Percentiles rank a stretch among this genome's conserved stretches.
Evolutionary conservation across 1,139 yeast species (phyloP).

Genomic region (Magnusiomyces paraingens): DNA sequence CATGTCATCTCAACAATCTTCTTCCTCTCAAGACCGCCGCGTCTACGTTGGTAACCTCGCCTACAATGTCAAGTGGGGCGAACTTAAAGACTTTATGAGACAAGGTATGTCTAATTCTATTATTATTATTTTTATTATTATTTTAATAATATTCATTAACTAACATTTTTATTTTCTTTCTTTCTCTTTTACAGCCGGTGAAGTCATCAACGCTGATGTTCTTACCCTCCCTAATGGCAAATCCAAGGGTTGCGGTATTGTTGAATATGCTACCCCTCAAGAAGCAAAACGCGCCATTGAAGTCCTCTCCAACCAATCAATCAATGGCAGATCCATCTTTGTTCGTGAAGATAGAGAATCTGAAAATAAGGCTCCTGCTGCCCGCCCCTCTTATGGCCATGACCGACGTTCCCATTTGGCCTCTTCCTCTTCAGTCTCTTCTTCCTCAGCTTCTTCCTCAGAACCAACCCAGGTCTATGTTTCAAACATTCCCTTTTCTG

Average conservation of each 20-base stretch:
- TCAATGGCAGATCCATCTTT: conserved; percentile 76
- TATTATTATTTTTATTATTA: background rate
- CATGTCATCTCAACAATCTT: background rate
- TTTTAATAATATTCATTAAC: background rate
- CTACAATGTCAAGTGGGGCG: conserved; percentile 54
- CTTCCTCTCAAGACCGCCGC: conserved; percentile 32
- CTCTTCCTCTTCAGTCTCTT: conserved; percentile 17
- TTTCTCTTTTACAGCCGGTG: conserved; percentile 45
- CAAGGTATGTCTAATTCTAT: conserved; percentile 31
- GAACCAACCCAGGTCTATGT: conserved; percentile 60
- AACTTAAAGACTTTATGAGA: conserved; percentile 57
- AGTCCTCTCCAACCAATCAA: conserved; percentile 58
- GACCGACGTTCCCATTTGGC: conserved; percentile 7
- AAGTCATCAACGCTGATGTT: conserved; percentile 78
- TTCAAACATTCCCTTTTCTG: conserved; percentile 74
- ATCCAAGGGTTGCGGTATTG: conserved; percentile 69
- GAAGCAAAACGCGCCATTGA: conserved; percentile 73
- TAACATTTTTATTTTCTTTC: background rate
- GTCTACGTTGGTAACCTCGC: conserved; percentile 56
- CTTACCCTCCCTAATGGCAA: conserved; percentile 78
- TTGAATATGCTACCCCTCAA: conserved; percentile 64
- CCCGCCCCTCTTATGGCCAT: conserved; percentile 20
- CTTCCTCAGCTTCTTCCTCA: conserved; percentile 16
- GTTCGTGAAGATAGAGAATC: conserved; percentile 58
- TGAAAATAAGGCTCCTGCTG: conserved; percentile 23